A percentile compares a stretch with the other conserved stretches of the same genome.
Evolutionary conservation across 345 rosid genomes (phyloP).

Genomic region (Populus ilicifolia): DNA sequence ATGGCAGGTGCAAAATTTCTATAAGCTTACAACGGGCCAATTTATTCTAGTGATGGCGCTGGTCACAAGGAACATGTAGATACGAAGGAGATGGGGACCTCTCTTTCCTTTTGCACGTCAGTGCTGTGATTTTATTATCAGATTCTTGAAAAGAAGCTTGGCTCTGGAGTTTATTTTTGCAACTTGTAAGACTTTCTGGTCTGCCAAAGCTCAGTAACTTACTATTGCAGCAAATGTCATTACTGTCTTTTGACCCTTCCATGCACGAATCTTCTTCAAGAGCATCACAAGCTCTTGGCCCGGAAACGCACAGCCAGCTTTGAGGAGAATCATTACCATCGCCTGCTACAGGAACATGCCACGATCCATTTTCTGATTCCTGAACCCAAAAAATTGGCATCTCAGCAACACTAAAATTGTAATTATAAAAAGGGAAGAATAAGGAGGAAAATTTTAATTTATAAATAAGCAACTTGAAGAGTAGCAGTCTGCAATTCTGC

Average conservation of each 20-base stretch:
- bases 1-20: background rate
- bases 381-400: constrained; percentile 19
- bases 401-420: background rate
- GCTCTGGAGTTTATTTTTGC: constrained; percentile 3
- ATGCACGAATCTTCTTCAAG: constrained; percentile 15
- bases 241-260: constrained; percentile 20
- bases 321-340: constrained; percentile 27
- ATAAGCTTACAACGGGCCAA: background rate
- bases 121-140: constrained; percentile 3
- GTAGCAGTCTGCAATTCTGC: background rate
- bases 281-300: constrained; percentile 22
- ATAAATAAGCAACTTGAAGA: background rate
- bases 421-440: background rate
- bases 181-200: background rate
- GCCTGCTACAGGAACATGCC: constrained; percentile 67
- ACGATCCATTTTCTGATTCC: constrained; percentile 87
- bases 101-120: constrained; percentile 38
- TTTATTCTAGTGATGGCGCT: background rate
- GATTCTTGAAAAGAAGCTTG: constrained; percentile 4
- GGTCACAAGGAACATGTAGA: background rate
- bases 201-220: constrained; percentile 1
- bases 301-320: constrained; percentile 65
- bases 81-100: constrained; percentile 25
- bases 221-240: background rate
- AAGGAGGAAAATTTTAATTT: background rate